Percentiles rank a stretch among this genome's conserved stretches.
phyloP scores from a whole-genome alignment of 768 basidiomycete species.

The Coprinellus micaceus region DNA sequence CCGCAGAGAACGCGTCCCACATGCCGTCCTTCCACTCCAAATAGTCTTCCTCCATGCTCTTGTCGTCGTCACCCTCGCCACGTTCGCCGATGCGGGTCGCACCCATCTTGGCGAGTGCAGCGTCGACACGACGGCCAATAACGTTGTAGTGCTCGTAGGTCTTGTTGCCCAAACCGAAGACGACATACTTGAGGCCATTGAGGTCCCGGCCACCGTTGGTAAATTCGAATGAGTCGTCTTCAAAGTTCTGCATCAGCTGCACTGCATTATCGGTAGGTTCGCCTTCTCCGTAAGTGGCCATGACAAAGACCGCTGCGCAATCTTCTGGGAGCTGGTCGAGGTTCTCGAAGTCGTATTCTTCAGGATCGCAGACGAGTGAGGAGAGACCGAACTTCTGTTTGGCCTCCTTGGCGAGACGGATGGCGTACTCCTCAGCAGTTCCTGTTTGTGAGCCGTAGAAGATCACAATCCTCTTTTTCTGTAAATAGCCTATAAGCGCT shows the following conservation, averaged over 20 bases:
- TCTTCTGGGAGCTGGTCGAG: constrained; percentile 88
- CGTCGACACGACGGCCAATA: constrained; percentile 78
- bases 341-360: constrained; percentile 98
- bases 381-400: constrained; percentile 94
- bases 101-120: constrained; percentile 71
- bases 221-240: constrained; percentile 86
- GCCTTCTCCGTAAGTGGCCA: constrained; percentile 98
- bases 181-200: constrained; percentile 86
- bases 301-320: constrained; percentile 86
- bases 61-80: constrained; percentile 98
- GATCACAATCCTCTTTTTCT: constrained; percentile 97
- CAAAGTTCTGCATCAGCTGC: constrained; percentile 86
- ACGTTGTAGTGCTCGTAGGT: constrained; percentile 97
- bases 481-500: constrained; percentile 12
- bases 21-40: constrained; percentile 98
- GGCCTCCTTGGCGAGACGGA: constrained; percentile 95
- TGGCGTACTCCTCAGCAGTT: constrained; percentile 97
- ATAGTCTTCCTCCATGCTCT: constrained; percentile 99
- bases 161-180: constrained; percentile 89
- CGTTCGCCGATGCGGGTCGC: constrained; percentile 81
- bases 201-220: constrained; percentile 73
- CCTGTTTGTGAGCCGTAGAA: constrained; percentile 99
- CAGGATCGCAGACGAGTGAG: constrained; percentile 95
- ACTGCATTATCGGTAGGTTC: constrained; percentile 99
- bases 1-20: constrained; percentile 86